Evolutionary conservation across 208 protist species (phyloP).

Genomic region (Dictyostelium gargantuum): DNA sequence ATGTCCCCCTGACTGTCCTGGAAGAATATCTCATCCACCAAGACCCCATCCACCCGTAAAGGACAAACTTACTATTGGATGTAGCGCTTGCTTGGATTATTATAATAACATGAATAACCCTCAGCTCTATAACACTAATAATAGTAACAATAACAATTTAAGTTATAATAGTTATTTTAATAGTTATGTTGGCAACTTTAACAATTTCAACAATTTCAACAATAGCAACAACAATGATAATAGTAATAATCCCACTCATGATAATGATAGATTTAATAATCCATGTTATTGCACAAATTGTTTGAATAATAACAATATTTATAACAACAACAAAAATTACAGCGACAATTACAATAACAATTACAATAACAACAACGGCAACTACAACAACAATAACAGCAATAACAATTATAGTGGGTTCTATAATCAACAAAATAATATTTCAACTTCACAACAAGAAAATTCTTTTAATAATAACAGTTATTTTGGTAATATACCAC

Average conservation of each 20-base stretch:
- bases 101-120: not conserved
- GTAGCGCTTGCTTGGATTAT: not conserved
- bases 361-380: not conserved
- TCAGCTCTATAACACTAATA: no score
- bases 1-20: slow-evolving; percentile 37
- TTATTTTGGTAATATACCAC: no score
- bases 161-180: no score
- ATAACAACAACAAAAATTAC: not conserved
- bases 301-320: not conserved
- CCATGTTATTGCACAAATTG: no score
- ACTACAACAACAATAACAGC: not conserved
- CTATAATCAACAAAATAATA: no score
- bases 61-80: slow-evolving; percentile 42
- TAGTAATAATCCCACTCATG: no score
- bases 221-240: not conserved
- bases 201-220: not conserved
- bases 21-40: slow-evolving; percentile 1
- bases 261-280: no score
- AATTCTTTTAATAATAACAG: no score
- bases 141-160: no score
- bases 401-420: not conserved
- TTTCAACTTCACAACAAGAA: no score
- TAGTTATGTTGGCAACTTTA: no score
- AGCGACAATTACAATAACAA: not conserved
- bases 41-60: not conserved